These are phyloP conservation scores for Platanthera guangdongensis DNA, from an alignment of 106 monocot species.

Conservation along the genomic window DNA sequence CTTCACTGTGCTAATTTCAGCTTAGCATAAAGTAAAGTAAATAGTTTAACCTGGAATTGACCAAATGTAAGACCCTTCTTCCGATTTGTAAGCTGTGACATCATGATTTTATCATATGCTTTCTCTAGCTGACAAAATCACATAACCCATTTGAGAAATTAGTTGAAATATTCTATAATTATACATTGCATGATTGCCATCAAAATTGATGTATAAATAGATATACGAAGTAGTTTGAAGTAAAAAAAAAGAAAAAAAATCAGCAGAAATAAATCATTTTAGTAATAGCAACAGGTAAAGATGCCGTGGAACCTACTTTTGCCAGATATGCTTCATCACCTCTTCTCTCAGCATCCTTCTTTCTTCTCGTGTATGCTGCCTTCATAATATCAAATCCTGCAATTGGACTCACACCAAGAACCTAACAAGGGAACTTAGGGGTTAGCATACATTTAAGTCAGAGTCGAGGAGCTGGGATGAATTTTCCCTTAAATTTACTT, in stretches of 20 bases:
- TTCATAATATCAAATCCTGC: conserved; percentile 83
- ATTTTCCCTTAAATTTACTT: neutral
- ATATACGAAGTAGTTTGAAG: neutral
- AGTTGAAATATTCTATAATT: neutral
- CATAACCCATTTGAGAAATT: neutral
- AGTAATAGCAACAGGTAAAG: neutral
- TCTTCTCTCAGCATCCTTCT: conserved; percentile 77
- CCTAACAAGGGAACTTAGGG: conserved; percentile 18
- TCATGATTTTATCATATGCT: conserved; percentile 96
- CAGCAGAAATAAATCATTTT: neutral
- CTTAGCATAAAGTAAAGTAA: neutral
- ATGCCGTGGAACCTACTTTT: conserved; percentile 39
- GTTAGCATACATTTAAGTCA: neutral
- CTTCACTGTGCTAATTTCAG: too few relatives aligned
- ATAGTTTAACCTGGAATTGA: conserved; percentile 59
- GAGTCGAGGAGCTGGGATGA: neutral
- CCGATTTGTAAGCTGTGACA: conserved; percentile 77
- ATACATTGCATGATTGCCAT: neutral
- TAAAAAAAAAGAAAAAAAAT: conserved; percentile 5
- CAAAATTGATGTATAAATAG: neutral
- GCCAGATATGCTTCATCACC: conserved; percentile 63
- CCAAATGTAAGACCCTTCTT: conserved; percentile 89
- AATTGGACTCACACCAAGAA: conserved; percentile 80
- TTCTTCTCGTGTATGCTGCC: conserved; percentile 54
- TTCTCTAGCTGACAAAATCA: conserved; percentile 59